phyloP scores from a whole-genome alignment of 768 basidiomycete genomes.

The Nevesoporus exiguus region DNA sequence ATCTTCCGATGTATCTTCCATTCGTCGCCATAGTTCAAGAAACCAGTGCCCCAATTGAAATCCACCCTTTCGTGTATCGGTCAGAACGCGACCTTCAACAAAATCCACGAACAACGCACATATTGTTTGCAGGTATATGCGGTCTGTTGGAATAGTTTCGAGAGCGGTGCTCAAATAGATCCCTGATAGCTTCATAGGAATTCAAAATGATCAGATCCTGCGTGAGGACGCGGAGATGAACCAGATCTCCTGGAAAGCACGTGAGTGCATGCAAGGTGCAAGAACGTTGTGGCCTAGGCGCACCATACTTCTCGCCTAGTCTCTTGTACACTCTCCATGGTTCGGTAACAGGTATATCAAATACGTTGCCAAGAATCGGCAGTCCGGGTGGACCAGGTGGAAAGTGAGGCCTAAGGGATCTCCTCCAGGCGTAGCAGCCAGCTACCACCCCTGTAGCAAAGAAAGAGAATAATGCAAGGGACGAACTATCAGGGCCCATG shows the following conservation, averaged over 20 bases:
- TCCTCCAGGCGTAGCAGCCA: not conserved
- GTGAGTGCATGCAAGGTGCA: not conserved
- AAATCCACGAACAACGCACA: not conserved
- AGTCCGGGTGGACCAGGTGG: conserved; percentile 4
- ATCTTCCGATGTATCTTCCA: conserved; percentile 3
- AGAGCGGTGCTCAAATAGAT: conserved; percentile 4
- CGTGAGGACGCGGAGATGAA: conserved; percentile 7
- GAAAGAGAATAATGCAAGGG: not conserved
- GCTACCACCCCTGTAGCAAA: not conserved
- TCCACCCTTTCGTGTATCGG: not conserved
- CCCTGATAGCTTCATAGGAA: conserved; percentile 8
- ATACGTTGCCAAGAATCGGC: conserved; percentile 9
- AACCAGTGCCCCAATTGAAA: conserved; percentile 4
- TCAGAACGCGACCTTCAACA: not conserved
- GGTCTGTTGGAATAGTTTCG: conserved; percentile 9
- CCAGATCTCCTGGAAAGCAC: conserved; percentile 1
- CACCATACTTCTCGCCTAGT: conserved; percentile 8
- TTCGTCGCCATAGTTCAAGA: conserved; percentile 6
- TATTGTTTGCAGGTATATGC: not conserved
- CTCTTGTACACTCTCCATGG: conserved; percentile 4
- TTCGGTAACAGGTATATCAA: conserved; percentile 3
- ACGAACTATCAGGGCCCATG: not conserved
- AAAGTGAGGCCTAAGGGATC: not conserved
- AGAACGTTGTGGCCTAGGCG: not conserved
- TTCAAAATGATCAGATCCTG: conserved; percentile 10